These are phyloP conservation scores for Lyophyllum semitale DNA, from an alignment of 768 basidiomycete species.

Conservation along the genomic window DNA sequence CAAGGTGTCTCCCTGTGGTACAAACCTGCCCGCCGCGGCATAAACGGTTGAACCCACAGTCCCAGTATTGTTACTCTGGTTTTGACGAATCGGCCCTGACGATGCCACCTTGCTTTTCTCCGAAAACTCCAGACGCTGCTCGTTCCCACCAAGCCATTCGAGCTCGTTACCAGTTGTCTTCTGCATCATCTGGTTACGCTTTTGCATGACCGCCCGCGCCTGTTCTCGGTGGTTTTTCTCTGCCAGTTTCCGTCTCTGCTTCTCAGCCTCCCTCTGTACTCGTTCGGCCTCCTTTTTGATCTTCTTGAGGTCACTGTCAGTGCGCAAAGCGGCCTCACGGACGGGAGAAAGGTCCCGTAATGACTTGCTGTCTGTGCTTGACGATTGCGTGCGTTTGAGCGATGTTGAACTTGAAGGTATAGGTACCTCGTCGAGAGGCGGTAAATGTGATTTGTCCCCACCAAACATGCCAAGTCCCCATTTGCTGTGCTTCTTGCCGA, in stretches of 20 bases:
- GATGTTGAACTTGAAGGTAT: slow-evolving; percentile 56
- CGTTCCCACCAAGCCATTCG: slow-evolving; percentile 61
- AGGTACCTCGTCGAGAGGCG: slow-evolving; percentile 74
- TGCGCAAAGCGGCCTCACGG: slow-evolving; percentile 36
- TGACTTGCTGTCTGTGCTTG: slow-evolving; percentile 73
- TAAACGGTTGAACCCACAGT: slow-evolving; percentile 48
- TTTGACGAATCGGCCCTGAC: slow-evolving; percentile 66
- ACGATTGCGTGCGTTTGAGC: slow-evolving; percentile 78
- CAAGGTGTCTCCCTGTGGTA: slow-evolving; percentile 29
- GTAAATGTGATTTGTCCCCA: slow-evolving; percentile 68
- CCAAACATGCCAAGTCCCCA: slow-evolving; percentile 77
- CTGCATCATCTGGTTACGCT: slow-evolving; percentile 76
- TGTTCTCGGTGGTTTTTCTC: slow-evolving; percentile 81
- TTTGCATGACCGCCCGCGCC: slow-evolving; percentile 90
- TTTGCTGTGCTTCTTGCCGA: slow-evolving; percentile 70
- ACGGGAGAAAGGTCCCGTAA: slow-evolving; percentile 56
- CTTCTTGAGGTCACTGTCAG: slow-evolving; percentile 66
- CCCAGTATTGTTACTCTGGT: slow-evolving; percentile 41
- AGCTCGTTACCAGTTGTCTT: slow-evolving; percentile 55
- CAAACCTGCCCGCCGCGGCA: slow-evolving; percentile 64
- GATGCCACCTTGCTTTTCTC: slow-evolving; percentile 56
- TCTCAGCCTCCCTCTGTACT: slow-evolving; percentile 78
- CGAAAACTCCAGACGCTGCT: slow-evolving; percentile 42
- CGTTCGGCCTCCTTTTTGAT: slow-evolving; percentile 82
- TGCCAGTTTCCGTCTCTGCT: slow-evolving; percentile 75